Evolutionary conservation across 441 rosid species (phyloP).

Genomic region (Codiaeum variegatum): DNA sequence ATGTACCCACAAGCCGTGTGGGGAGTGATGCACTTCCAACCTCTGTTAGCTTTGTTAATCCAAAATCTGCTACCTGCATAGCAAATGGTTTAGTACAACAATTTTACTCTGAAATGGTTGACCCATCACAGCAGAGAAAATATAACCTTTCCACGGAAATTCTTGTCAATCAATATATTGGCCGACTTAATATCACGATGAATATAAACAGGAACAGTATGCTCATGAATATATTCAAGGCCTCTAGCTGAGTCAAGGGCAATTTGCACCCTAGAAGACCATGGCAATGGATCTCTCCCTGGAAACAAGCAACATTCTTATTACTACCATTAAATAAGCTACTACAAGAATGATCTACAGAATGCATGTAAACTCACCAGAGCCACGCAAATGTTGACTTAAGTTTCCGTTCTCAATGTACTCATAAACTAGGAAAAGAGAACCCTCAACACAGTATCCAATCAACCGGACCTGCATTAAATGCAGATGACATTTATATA

Average conservation of each 20-base stretch:
- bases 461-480: slow-evolving; percentile 71
- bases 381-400: slow-evolving; percentile 79
- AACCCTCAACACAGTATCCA: slow-evolving; percentile 94
- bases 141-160: slow-evolving; percentile 76
- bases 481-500: not conserved
- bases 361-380: slow-evolving; percentile 46
- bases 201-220: slow-evolving; percentile 92
- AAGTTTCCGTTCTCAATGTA: slow-evolving; percentile 89
- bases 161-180: slow-evolving; percentile 85
- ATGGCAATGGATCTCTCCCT: slow-evolving; percentile 76
- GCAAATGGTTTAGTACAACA: slow-evolving; percentile 12
- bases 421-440: slow-evolving; percentile 87
- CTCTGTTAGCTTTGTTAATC: slow-evolving; percentile 83
- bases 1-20: slow-evolving; percentile 89
- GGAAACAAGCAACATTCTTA: slow-evolving; percentile 25
- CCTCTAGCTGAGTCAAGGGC: slow-evolving; percentile 99
- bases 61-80: slow-evolving; percentile 92
- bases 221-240: slow-evolving; percentile 94
- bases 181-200: slow-evolving; percentile 96
- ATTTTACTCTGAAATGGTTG: slow-evolving; percentile 11
- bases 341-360: slow-evolving; percentile 11
- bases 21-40: slow-evolving; percentile 67
- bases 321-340: slow-evolving; percentile 9
- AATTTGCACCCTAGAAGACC: slow-evolving; percentile 86
- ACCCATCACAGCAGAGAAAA: slow-evolving; percentile 4